phyloP scores from a whole-genome alignment of 805 yeast genomes.

The Zygoascus bituminiphila region DNA sequence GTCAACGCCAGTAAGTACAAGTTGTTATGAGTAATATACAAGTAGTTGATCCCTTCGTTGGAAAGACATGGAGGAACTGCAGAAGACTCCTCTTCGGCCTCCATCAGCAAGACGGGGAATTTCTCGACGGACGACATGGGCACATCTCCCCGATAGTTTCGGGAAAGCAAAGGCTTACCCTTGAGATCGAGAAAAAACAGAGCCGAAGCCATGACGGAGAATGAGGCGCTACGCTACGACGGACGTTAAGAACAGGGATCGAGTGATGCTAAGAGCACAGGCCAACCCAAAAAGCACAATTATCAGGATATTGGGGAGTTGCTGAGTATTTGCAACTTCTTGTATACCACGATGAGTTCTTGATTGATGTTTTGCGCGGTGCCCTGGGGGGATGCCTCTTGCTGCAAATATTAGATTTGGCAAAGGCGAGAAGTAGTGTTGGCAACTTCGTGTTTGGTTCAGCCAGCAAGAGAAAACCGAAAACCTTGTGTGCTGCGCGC shows the following conservation, averaged over 20 bases:
- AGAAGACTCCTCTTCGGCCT: slow-evolving; percentile 32
- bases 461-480: background rate
- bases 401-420: background rate
- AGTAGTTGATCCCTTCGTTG: slow-evolving; percentile 44
- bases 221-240: too few relatives aligned
- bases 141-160: slow-evolving; percentile 68
- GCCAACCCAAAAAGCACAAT: too few relatives aligned
- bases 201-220: slow-evolving; percentile 70
- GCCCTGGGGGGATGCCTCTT: background rate
- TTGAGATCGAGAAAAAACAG: slow-evolving; percentile 60
- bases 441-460: background rate
- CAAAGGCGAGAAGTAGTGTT: background rate
- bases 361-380: too few relatives aligned
- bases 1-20: slow-evolving; percentile 29
- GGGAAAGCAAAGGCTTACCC: slow-evolving; percentile 56
- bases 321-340: too few relatives aligned
- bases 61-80: slow-evolving; percentile 40
- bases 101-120: slow-evolving; percentile 48
- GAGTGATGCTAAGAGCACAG: too few relatives aligned
- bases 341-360: too few relatives aligned
- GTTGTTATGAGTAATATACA: slow-evolving; percentile 47
- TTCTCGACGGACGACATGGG: slow-evolving; percentile 49
- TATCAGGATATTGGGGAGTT: too few relatives aligned
- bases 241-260: too few relatives aligned
- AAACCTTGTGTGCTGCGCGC: too few relatives aligned